These are phyloP conservation scores for Lasiosphaeria ovina DNA, from an alignment of 495 filamentous ascomycete genomes.

Conservation along the genomic window DNA sequence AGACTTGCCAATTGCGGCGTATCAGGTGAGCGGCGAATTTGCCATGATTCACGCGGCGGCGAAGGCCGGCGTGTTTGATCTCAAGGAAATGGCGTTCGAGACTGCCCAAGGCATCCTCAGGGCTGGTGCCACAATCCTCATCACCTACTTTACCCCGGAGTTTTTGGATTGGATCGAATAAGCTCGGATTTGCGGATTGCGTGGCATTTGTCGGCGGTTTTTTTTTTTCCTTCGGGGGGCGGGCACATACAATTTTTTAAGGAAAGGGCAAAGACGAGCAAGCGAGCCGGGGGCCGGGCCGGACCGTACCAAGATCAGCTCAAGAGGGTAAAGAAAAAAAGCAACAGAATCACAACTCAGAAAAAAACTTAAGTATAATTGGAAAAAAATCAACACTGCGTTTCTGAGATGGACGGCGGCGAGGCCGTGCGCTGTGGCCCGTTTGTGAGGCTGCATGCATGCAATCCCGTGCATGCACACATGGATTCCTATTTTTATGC, in stretches of 20 bases:
- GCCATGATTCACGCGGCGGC: constrained; percentile 97
- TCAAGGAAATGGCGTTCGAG: constrained; percentile 94
- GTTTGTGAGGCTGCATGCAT: too few species aligned
- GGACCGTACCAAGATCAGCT: background rate
- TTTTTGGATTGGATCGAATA: constrained; percentile 77
- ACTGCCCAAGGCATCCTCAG: constrained; percentile 87
- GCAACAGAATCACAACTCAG: background rate
- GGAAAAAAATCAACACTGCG: too few species aligned
- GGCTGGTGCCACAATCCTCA: constrained; percentile 85
- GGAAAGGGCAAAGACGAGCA: too few species aligned
- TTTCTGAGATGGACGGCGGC: too few species aligned
- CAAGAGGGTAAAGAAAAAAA: background rate
- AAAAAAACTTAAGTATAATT: too few species aligned
- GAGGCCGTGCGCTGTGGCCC: too few species aligned
- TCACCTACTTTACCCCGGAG: constrained; percentile 92
- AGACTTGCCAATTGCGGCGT: constrained; percentile 88
- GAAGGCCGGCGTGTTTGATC: constrained; percentile 95
- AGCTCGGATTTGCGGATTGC: constrained; percentile 17
- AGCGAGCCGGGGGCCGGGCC: too few species aligned
- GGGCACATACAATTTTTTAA: background rate
- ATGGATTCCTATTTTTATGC: too few species aligned
- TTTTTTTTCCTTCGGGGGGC: background rate
- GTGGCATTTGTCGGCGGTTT: constrained; percentile 16
- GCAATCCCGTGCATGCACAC: too few species aligned
- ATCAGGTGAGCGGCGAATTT: constrained; percentile 95